Conservation (phyloP, 2,329 filamentous ascomycete species). For the Ramularia endophylla region DNA sequence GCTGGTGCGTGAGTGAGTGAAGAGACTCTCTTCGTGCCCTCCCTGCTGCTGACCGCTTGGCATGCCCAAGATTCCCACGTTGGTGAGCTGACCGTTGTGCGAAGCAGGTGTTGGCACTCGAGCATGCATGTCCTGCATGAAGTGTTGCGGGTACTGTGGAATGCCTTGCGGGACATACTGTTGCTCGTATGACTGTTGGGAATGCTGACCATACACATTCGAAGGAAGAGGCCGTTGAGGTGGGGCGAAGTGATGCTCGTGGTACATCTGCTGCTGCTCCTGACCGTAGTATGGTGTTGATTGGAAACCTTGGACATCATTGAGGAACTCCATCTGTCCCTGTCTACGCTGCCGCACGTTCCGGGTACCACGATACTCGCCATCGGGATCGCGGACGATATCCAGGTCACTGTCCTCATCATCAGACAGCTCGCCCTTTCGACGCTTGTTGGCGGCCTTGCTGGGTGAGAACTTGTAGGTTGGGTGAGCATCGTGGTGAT, state of each 20-base stretch:
- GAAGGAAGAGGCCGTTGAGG: conserved; percentile 25
- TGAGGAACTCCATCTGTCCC: conserved; percentile 19
- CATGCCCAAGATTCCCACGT: conserved; percentile 28
- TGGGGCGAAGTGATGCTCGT: conserved; percentile 26
- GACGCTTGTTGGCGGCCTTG: conserved; percentile 56
- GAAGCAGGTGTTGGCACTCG: conserved; percentile 25
- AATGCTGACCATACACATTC: conserved; percentile 25
- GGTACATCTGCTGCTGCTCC: conserved; percentile 11
- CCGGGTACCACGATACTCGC: conserved; percentile 26
- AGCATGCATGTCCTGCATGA: conserved; percentile 24
- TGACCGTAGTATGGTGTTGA: conserved; percentile 29
- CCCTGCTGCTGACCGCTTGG: conserved; percentile 22
- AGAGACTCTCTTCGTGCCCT: conserved; percentile 22
- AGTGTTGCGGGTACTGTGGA: conserved; percentile 21
- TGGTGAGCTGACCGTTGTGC: conserved; percentile 19
- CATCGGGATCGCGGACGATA: conserved; percentile 27
- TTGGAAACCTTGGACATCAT: conserved; percentile 25
- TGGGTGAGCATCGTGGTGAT: conserved; percentile 80
- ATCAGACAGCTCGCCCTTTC: conserved; percentile 30
- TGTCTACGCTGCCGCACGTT: conserved; percentile 22
- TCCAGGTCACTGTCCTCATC: conserved; percentile 32
- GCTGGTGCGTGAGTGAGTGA: conserved; percentile 23
- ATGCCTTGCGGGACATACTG: conserved; percentile 22
- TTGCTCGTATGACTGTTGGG: conserved; percentile 23
- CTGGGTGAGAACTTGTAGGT: conserved; percentile 91